Conservation (phyloP, 352 stramenopile genomes). For the Elongisporangium anandrum region DNA sequence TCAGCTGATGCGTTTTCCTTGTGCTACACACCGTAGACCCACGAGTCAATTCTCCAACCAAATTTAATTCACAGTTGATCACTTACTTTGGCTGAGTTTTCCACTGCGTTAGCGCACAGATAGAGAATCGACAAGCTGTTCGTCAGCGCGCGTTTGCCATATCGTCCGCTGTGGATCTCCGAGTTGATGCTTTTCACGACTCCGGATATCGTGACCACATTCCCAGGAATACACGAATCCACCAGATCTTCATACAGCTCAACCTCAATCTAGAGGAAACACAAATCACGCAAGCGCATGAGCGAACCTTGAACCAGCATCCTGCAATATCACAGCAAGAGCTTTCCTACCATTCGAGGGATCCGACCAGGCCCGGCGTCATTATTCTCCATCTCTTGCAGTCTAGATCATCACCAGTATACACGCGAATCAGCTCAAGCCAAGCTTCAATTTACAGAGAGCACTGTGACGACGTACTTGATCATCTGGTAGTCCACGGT, state of each 20-base stretch:
- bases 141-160: constrained; percentile 87
- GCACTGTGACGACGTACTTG: constrained; percentile 60
- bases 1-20: constrained; percentile 47
- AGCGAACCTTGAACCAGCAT: background rate
- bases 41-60: background rate
- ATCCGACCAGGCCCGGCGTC: constrained; percentile 82
- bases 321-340: background rate
- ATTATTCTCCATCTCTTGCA: constrained; percentile 92
- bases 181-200: constrained; percentile 95
- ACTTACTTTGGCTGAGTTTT: constrained; percentile 52
- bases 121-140: constrained; percentile 95
- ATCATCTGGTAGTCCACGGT: constrained; percentile 91
- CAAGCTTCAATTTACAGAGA: background rate
- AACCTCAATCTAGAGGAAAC: constrained; percentile 86
- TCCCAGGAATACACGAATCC: constrained; percentile 93
- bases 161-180: constrained; percentile 85
- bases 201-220: constrained; percentile 92
- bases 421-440: background rate
- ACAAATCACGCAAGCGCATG: no score
- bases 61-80: background rate
- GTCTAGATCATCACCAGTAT: constrained; percentile 25
- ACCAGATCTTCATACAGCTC: constrained; percentile 92
- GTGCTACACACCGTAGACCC: constrained; percentile 15
- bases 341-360: constrained; percentile 60
- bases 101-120: constrained; percentile 90